A percentile compares a stretch with the other conserved stretches of the same genome.
Evolutionary conservation across 2,329 filamentous ascomycete genomes (phyloP).

Genomic region (Sarocladiaceae sp.): DNA sequence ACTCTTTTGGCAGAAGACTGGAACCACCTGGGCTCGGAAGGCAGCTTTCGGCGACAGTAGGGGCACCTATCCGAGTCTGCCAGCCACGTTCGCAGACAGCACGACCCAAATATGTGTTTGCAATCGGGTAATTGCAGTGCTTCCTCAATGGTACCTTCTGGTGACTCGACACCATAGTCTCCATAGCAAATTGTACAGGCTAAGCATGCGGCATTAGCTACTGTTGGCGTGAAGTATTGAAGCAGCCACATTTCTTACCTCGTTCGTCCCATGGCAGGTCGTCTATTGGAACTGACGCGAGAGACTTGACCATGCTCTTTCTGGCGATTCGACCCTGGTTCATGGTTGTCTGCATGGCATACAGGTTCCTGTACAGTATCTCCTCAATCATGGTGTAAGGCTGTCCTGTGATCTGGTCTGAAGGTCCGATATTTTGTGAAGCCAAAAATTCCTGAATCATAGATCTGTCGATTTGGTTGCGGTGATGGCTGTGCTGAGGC

Average conservation of each 20-base stretch:
- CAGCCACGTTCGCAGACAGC: constrained; percentile 61
- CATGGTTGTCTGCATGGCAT: not conserved
- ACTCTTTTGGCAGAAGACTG: not conserved
- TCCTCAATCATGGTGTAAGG: not conserved
- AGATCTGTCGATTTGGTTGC: not conserved
- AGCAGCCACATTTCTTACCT: too few relatives aligned
- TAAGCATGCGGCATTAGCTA: too few relatives aligned
- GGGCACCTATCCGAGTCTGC: constrained; percentile 57
- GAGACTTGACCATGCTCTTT: constrained; percentile 6
- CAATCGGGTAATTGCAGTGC: constrained; percentile 55
- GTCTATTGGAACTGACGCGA: not conserved
- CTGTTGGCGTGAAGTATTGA: too few relatives aligned
- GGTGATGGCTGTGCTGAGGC: not conserved
- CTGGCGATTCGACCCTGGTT: not conserved
- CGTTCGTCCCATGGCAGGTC: constrained; percentile 7
- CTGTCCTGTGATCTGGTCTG: not conserved
- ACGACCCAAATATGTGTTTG: constrained; percentile 57
- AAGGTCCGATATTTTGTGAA: constrained; percentile 1
- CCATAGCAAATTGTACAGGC: constrained; percentile 61
- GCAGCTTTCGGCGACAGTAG: constrained; percentile 57
- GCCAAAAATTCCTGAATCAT: not conserved
- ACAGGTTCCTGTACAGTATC: not conserved
- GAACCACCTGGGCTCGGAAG: constrained; percentile 34
- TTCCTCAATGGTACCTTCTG: constrained; percentile 51
- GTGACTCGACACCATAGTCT: constrained; percentile 49